These are phyloP conservation scores for Serendipita sp. DNA, from an alignment of 768 basidiomycete genomes.

Conservation along the genomic window DNA sequence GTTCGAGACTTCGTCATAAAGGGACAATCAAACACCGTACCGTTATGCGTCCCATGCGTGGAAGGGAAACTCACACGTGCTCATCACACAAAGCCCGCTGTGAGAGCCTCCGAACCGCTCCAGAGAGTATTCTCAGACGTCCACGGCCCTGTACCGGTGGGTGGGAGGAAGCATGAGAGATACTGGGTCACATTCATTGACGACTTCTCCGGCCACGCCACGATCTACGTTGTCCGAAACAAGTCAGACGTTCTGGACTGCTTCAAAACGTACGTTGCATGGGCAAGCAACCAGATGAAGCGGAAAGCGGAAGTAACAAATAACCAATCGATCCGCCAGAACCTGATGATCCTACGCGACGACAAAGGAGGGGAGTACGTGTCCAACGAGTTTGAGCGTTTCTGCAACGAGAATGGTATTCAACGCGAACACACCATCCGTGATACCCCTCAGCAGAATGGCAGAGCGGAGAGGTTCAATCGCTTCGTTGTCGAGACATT, in stretches of 20 bases:
- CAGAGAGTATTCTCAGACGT: constrained; percentile 1
- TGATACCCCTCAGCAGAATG: constrained; percentile 11
- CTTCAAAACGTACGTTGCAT: constrained; percentile 5
- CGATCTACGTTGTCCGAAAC: background rate
- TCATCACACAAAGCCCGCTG: constrained; percentile 3
- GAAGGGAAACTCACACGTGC: constrained; percentile 6
- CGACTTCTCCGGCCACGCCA: background rate
- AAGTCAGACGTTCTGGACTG: constrained; percentile 7
- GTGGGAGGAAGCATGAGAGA: background rate
- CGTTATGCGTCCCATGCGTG: constrained; percentile 6
- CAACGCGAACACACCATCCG: constrained; percentile 3
- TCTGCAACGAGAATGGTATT: constrained; percentile 4
- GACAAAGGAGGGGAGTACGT: constrained; percentile 12
- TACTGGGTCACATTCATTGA: constrained; percentile 11
- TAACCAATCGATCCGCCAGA: background rate
- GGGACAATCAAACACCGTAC: background rate
- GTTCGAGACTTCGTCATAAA: background rate
- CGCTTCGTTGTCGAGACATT: background rate
- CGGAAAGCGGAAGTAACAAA: background rate
- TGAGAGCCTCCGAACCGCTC: background rate
- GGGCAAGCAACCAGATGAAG: constrained; percentile 5
- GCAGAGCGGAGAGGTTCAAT: constrained; percentile 8
- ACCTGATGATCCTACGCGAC: background rate
- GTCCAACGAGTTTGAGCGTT: background rate
- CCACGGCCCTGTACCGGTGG: background rate